Conservation (phyloP, 495 filamentous ascomycete species). For the Daldinia bambusicola region DNA sequence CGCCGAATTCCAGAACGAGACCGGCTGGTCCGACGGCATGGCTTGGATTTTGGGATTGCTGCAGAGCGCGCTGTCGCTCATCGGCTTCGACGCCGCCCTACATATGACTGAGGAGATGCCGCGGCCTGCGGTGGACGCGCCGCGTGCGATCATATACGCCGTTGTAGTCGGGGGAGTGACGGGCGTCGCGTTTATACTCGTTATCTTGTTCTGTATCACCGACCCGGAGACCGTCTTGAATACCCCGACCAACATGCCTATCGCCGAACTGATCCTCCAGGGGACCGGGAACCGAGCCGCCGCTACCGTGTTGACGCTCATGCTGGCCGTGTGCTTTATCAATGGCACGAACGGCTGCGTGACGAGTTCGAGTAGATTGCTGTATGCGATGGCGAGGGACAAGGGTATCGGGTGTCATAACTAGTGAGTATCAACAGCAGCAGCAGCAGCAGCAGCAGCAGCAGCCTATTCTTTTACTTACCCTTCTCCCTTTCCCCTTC, state of each 20-base stretch:
- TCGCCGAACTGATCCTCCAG: slow-evolving; percentile 56
- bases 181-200: slow-evolving; percentile 47
- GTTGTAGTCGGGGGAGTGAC: slow-evolving; percentile 52
- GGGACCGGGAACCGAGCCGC: slow-evolving; percentile 47
- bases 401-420: slow-evolving; percentile 60
- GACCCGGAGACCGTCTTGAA: slow-evolving; percentile 48
- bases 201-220: slow-evolving; percentile 50
- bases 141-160: slow-evolving; percentile 51
- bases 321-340: slow-evolving; percentile 51
- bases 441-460: neutral
- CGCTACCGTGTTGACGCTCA: slow-evolving; percentile 49
- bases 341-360: slow-evolving; percentile 54
- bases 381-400: slow-evolving; percentile 69
- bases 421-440: slow-evolving; percentile 38
- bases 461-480: neutral
- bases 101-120: slow-evolving; percentile 68
- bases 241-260: slow-evolving; percentile 56
- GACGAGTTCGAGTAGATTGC: slow-evolving; percentile 64
- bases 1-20: slow-evolving; percentile 67
- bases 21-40: slow-evolving; percentile 70
- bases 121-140: slow-evolving; percentile 49
- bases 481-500: neutral
- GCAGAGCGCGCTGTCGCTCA: slow-evolving; percentile 69
- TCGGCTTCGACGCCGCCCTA: slow-evolving; percentile 70
- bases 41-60: slow-evolving; percentile 71